Evolutionary conservation across 805 yeast genomes (phyloP).

Genomic region (Zygosaccharomyces siamensis): DNA sequence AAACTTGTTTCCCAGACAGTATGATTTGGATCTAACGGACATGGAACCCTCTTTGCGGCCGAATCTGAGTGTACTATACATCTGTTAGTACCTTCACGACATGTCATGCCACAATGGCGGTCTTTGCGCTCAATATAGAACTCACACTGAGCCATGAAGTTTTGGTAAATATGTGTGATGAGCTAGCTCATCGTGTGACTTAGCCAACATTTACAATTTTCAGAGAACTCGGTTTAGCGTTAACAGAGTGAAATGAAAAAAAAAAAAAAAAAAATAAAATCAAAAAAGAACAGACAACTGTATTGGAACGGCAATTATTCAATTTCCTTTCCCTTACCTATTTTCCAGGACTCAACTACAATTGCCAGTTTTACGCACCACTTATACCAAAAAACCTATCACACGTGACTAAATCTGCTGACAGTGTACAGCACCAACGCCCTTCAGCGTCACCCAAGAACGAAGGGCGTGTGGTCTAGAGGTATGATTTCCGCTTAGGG

Average conservation of each 20-base stretch:
- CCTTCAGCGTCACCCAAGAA: background rate
- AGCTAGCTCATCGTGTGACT: background rate
- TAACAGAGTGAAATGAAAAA: background rate
- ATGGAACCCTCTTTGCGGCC: slow-evolving; percentile 46
- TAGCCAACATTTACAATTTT: background rate
- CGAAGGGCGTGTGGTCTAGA: slow-evolving; percentile 6
- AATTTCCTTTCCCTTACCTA: no score
- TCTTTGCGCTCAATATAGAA: slow-evolving; percentile 25
- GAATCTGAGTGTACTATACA: slow-evolving; percentile 70
- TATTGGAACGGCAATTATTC: no score
- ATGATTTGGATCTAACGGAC: slow-evolving; percentile 76
- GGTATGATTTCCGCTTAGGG: slow-evolving; percentile 8
- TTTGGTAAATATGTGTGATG: background rate
- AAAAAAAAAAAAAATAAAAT: background rate
- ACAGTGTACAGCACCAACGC: no score
- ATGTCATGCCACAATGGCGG: slow-evolving; percentile 33
- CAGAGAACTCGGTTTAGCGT: background rate
- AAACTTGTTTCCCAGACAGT: slow-evolving; percentile 61
- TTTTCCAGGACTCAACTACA: no score
- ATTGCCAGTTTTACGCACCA: no score
- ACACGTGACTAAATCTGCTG: no score
- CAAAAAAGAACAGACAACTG: background rate
- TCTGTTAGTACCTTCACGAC: slow-evolving; percentile 14
- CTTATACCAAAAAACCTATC: no score
- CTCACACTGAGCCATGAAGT: slow-evolving; percentile 18